A percentile compares a stretch with the other conserved stretches of the same genome.
phyloP scores from a whole-genome alignment of 495 filamentous ascomycete species.

The Collariella sp. region DNA sequence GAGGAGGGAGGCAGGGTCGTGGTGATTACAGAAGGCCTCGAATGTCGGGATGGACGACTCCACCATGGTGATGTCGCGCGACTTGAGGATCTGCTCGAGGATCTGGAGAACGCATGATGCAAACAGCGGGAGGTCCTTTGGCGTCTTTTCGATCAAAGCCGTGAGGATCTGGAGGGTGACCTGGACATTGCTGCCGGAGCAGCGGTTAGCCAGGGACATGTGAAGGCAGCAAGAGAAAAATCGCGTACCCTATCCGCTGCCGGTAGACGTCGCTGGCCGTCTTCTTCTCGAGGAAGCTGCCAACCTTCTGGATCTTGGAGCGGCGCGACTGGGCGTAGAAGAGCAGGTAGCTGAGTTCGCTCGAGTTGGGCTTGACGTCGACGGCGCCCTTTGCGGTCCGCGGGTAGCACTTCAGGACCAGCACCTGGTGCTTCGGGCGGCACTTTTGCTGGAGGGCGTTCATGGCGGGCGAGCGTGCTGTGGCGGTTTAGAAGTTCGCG shows the following conservation, averaged over 20 bases:
- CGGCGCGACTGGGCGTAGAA: conserved; percentile 91
- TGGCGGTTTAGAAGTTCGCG: background rate
- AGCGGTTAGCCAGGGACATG: background rate
- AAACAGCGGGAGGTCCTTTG: conserved; percentile 81
- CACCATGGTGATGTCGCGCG: conserved; percentile 77
- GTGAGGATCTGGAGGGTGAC: conserved; percentile 83
- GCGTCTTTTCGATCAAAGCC: conserved; percentile 83
- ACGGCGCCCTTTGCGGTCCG: conserved; percentile 77
- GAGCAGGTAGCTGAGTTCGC: conserved; percentile 87
- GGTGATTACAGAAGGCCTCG: conserved; percentile 70
- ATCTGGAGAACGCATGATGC: conserved; percentile 71
- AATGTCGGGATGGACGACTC: conserved; percentile 81
- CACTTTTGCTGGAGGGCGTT: conserved; percentile 50
- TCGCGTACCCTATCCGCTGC: conserved; percentile 69
- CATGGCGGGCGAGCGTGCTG: conserved; percentile 30
- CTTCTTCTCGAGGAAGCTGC: conserved; percentile 82
- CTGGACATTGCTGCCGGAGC: conserved; percentile 67
- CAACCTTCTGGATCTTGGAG: conserved; percentile 90
- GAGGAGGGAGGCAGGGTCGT: conserved; percentile 67
- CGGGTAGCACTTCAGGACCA: conserved; percentile 90
- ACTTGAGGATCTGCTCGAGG: conserved; percentile 65
- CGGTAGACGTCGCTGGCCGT: conserved; percentile 80
- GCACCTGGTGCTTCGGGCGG: conserved; percentile 86
- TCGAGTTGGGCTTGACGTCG: conserved; percentile 86
- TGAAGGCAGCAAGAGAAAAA: background rate